Evolutionary conservation across 495 filamentous ascomycete species (phyloP).

Genomic region (Penicillium taxi): DNA sequence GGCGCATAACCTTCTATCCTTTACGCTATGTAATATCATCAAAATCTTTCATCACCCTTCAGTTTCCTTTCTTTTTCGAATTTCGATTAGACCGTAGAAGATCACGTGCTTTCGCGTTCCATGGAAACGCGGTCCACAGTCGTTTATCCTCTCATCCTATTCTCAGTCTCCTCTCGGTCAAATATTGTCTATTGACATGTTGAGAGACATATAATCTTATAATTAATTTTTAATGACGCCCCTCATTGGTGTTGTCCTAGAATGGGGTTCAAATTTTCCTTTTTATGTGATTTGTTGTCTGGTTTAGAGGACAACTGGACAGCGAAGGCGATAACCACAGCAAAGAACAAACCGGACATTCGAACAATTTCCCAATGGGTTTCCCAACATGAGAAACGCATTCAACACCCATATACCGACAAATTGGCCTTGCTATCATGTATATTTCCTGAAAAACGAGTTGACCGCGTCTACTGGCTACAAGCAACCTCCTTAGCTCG

Average conservation of each 20-base stretch:
- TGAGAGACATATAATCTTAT: no score
- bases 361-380: conserved; percentile 54
- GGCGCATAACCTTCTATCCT: no score
- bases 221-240: no score
- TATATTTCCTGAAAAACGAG: conserved; percentile 64
- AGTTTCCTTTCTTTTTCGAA: no score
- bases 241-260: no score
- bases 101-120: conserved; percentile 38
- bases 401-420: conserved; percentile 46
- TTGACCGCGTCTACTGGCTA: conserved; percentile 66
- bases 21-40: no score
- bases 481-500: conserved; percentile 51
- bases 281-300: conserved; percentile 54
- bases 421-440: conserved; percentile 58
- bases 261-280: conserved; percentile 57
- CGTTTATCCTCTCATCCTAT: no score
- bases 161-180: no score
- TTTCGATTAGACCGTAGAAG: no score
- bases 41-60: no score
- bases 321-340: conserved; percentile 29
- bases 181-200: no score
- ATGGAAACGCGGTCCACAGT: conserved; percentile 12
- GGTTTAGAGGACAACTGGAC: conserved; percentile 40
- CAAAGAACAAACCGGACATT: conserved; percentile 26
- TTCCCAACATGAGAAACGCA: conserved; percentile 38